Evolutionary conservation across 306 rosid genomes (phyloP).

Genomic region (Arachis hypogaea): DNA sequence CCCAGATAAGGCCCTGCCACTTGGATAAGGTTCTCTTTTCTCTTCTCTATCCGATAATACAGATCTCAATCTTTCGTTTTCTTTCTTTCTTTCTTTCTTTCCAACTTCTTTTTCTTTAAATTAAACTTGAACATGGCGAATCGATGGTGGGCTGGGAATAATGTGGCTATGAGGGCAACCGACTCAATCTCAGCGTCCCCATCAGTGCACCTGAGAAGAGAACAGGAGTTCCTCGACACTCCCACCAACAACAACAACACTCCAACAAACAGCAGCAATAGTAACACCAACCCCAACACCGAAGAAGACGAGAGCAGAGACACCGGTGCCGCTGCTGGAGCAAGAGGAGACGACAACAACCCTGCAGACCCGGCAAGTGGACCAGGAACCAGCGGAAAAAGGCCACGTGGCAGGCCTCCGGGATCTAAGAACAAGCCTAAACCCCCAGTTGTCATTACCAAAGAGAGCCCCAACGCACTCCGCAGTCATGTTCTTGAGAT

Average conservation of each 20-base stretch:
- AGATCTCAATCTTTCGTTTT: too few species aligned
- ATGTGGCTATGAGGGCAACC: conserved; percentile 58
- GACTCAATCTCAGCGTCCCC: conserved; percentile 60
- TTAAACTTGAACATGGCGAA: conserved; percentile 50
- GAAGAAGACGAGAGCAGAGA: conserved; percentile 59
- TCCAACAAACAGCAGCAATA: conserved; percentile 51
- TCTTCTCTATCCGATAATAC: too few species aligned
- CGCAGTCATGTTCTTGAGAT: conserved; percentile 84
- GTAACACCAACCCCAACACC: conserved; percentile 47
- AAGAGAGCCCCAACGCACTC: conserved; percentile 77
- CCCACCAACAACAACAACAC: conserved; percentile 28
- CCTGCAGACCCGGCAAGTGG: conserved; percentile 48
- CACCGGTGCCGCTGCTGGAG: conserved; percentile 41
- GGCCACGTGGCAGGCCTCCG: conserved; percentile 84
- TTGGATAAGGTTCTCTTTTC: conserved; percentile 38
- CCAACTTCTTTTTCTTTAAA: too few species aligned
- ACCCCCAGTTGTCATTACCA: conserved; percentile 73
- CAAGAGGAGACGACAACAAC: conserved; percentile 34
- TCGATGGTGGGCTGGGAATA: conserved; percentile 89
- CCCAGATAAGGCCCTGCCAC: not conserved
- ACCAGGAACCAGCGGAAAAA: conserved; percentile 52
- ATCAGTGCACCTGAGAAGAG: conserved; percentile 58
- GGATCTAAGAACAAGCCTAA: conserved; percentile 84
- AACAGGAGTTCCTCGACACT: conserved; percentile 52
- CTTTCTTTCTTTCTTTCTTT: too few species aligned